Evolutionary conservation across 2,329 filamentous ascomycete genomes (phyloP).

Genomic region (Arthrobotrys sphaeroides): DNA sequence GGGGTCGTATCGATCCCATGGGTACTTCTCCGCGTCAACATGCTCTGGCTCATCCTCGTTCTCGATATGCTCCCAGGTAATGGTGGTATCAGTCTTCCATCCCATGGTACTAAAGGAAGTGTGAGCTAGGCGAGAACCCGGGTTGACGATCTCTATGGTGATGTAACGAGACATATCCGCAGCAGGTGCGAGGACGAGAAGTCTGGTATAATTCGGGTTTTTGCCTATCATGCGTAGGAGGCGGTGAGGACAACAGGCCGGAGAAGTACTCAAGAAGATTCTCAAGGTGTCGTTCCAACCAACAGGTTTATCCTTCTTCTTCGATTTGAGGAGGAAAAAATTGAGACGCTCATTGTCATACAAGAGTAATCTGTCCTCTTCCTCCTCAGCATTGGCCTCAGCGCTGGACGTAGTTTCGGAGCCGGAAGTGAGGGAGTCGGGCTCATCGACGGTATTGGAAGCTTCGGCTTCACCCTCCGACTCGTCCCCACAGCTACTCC

Average conservation of each 20-base stretch:
- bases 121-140: conserved; percentile 12
- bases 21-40: neutral
- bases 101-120: conserved; percentile 3
- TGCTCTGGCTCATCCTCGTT: conserved; percentile 16
- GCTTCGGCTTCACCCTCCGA: neutral
- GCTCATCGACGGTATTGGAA: neutral
- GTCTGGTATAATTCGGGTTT: conserved; percentile 13
- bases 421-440: neutral
- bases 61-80: conserved; percentile 37
- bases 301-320: neutral
- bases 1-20: no score
- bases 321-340: conserved; percentile 17
- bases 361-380: neutral
- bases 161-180: neutral
- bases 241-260: neutral
- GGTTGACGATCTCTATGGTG: conserved; percentile 3
- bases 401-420: neutral
- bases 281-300: neutral
- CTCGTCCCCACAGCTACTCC: no score
- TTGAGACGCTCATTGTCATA: neutral
- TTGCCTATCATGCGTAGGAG: neutral
- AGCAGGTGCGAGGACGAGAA: conserved; percentile 1
- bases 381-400: neutral
- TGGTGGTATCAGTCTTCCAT: neutral
- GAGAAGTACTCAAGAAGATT: neutral